These are phyloP conservation scores for Leucoagaricus sp. DNA, from an alignment of 1,284 basidiomycete genomes.

Conservation along the genomic window DNA sequence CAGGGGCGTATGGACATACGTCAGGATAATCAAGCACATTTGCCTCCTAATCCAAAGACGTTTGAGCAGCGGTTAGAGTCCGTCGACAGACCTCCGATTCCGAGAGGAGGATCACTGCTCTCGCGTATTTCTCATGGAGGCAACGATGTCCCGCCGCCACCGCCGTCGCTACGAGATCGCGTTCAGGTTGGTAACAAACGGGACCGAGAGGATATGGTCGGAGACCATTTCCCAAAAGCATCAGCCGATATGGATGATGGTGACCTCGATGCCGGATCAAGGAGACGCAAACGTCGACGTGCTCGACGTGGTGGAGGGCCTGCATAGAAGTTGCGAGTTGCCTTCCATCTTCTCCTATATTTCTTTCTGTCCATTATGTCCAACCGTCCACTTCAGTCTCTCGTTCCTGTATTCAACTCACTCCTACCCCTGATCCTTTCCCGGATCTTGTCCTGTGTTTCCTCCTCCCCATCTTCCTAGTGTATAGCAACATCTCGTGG, in stretches of 20 bases:
- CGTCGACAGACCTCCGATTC: not conserved
- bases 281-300: slow-evolving; percentile 12
- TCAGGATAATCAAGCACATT: not conserved
- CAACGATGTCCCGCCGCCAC: slow-evolving; percentile 5
- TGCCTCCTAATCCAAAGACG: slow-evolving; percentile 8
- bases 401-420: slow-evolving; percentile 8
- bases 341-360: not conserved
- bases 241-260: slow-evolving; percentile 7
- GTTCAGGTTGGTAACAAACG: slow-evolving; percentile 39
- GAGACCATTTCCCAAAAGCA: slow-evolving; percentile 3
- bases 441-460: not conserved
- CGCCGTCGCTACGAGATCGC: slow-evolving; percentile 39
- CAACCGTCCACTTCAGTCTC: slow-evolving; percentile 7
- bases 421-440: not conserved
- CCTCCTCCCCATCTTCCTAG: slow-evolving; percentile 4
- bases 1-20: slow-evolving; percentile 1
- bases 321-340: slow-evolving; percentile 7
- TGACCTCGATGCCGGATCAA: slow-evolving; percentile 2
- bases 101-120: slow-evolving; percentile 3
- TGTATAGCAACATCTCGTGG: slow-evolving; percentile 13
- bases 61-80: slow-evolving; percentile 7
- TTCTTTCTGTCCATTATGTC: slow-evolving; percentile 6
- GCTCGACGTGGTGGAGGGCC: slow-evolving; percentile 8
- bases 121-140: slow-evolving; percentile 11
- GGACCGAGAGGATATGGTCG: slow-evolving; percentile 18